Base-by-base conservation (phyloP, 1,139 yeast species). In the Meyerozyma sp. region DNA sequence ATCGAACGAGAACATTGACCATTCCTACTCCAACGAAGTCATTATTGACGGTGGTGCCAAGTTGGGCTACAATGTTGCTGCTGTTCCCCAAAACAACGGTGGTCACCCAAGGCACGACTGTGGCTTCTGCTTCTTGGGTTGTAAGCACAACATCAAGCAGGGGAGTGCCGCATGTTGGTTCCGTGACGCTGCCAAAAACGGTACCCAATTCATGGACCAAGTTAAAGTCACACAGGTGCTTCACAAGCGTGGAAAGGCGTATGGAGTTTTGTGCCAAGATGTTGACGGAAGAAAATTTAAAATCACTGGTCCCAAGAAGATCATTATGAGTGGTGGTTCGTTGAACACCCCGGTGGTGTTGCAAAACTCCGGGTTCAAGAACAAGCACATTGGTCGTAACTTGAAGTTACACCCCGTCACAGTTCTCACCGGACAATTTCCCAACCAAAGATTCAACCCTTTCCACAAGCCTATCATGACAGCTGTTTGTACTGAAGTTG, bases 91-190 rank as follows among this genome's bases (percentile, higher is more conserved):
- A 53, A 79, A 79, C 49, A 73, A 65, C 30, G 83, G 82, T 5
- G 61, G 59, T n/a, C 76, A 74, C 49, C 52, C 53, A 6, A 55
- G 55, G 32, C 83, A 78, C 50, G 63, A 66, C 39, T 77, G 82
- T 59, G 82, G 82, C 3, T 63, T 66, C 48, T 77, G 83, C 47
- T 67, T 73, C 43, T 59, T 70, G 46, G 84, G 84, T n/a, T 77
- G 82, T 54, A 73, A 67, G 42, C 64, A 57, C 58, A 83, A 80
- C n/a, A 62, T 74, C 45, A 79, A 77, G 48, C 81, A 77, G 54
- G 83, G 84, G 8, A 67, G 79, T 8, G 63, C 68, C 9, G 75
- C 65, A 34, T 68, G 70, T 52, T 79, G 84, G 84, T 68, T 79
- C 45, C 65, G 70, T 41, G 75, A 70, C 36, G 81, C 84, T 0